Evolutionary conservation across 2,329 filamentous ascomycete species (phyloP).

Genomic region (Diaporthe eres): DNA sequence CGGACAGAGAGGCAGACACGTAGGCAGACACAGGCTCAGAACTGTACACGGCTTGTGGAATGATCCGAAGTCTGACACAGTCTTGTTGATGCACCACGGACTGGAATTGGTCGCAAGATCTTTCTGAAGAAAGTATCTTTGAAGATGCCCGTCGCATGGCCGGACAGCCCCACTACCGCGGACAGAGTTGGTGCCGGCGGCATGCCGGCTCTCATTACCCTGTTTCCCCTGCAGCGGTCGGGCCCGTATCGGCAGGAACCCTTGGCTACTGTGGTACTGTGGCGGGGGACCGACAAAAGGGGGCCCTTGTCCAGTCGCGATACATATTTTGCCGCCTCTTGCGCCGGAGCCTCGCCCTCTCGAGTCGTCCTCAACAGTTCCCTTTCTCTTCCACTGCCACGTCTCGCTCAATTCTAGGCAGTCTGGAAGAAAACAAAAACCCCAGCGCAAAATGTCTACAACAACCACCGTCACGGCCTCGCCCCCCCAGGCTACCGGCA

Average conservation of each 20-base stretch:
- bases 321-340: conserved; percentile 8
- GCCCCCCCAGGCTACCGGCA: conserved; percentile 67
- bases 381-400: neutral
- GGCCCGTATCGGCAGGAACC: conserved; percentile 20
- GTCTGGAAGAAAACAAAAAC: neutral
- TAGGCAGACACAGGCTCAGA: neutral
- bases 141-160: neutral
- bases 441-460: conserved; percentile 49
- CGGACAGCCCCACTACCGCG: conserved; percentile 26
- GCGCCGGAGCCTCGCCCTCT: neutral
- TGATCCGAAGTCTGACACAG: conserved; percentile 24
- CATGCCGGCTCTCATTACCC: neutral
- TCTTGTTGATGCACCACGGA: conserved; percentile 1
- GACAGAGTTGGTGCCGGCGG: neutral
- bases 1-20: neutral
- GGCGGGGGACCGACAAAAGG: conserved; percentile 12
- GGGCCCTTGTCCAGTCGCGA: neutral
- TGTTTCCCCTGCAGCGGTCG: conserved; percentile 10
- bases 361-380: neutral
- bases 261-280: conserved; percentile 4
- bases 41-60: neutral
- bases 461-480: conserved; percentile 62
- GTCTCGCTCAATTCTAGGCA: neutral
- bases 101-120: conserved; percentile 11
- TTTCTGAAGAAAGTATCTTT: conserved; percentile 10